Percentiles rank a stretch among this genome's conserved stretches.
phyloP scores from a whole-genome alignment of 257 asterid species.

The Scutellaria galericulata region DNA sequence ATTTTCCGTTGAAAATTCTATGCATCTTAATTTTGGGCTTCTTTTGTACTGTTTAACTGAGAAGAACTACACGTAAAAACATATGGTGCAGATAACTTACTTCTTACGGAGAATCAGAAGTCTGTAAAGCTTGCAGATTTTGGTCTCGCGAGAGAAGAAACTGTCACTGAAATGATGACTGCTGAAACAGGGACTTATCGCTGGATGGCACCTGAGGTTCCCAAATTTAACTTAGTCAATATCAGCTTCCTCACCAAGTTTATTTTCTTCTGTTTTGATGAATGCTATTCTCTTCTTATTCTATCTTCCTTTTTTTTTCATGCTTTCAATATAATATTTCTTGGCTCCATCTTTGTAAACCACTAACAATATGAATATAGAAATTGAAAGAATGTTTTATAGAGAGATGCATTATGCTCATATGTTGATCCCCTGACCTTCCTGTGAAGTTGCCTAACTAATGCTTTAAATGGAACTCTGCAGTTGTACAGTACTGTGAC shows the following conservation, averaged over 20 bases:
- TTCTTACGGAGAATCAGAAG: conserved; percentile 87
- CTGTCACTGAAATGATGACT: conserved; percentile 98
- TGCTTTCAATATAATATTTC: neutral
- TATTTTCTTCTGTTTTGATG: neutral
- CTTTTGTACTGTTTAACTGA: conserved; percentile 34
- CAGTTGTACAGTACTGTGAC: conserved; percentile 98
- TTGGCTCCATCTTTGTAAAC: conserved; percentile 6
- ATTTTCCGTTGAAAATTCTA: neutral
- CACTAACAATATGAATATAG: neutral
- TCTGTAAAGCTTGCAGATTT: conserved; percentile 98
- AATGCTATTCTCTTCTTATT: conserved; percentile 1
- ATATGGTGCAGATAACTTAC: conserved; percentile 84
- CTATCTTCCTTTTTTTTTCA: neutral
- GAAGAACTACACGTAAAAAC: conserved; percentile 35
- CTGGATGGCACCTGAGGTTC: conserved; percentile 99
- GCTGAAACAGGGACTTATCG: conserved; percentile 99
- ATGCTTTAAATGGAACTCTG: conserved; percentile 40
- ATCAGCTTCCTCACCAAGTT: neutral
- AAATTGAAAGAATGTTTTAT: neutral
- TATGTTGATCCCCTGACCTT: neutral
- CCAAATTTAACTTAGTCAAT: conserved; percentile 22
- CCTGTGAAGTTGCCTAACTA: conserved; percentile 6
- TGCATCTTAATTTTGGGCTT: neutral
- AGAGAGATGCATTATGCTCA: neutral
- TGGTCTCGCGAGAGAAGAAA: conserved; percentile 99